phyloP scores from a whole-genome alignment of 2,329 filamentous ascomycete genomes.

The Sporothrix euskadiensis region DNA sequence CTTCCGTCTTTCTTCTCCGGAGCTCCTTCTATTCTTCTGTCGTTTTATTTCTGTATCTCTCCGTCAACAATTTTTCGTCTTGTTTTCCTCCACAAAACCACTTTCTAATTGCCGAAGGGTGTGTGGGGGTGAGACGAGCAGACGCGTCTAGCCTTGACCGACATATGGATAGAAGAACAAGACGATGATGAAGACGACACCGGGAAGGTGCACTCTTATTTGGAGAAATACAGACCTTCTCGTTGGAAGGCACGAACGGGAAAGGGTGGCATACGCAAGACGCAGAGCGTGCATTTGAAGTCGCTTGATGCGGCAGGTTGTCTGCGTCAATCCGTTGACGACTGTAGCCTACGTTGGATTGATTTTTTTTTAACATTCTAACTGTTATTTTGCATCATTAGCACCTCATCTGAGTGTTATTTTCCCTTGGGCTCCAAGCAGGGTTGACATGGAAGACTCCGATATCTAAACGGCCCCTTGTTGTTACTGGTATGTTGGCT shows the following conservation, averaged over 20 bases:
- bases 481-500: neutral
- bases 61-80: neutral
- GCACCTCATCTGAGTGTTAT: neutral
- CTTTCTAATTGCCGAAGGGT: slow-evolving; percentile 17
- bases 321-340: neutral
- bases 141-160: neutral
- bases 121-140: slow-evolving; percentile 15
- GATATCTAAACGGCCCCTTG: neutral
- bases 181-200: neutral
- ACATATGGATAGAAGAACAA: neutral
- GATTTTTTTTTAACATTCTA: neutral
- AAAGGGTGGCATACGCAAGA: neutral
- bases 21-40: slow-evolving; percentile 16
- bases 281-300: neutral
- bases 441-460: neutral
- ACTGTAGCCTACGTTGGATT: neutral
- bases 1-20: slow-evolving; percentile 16
- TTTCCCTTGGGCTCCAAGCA: neutral
- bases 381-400: neutral
- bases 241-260: neutral
- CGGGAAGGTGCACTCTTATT: neutral
- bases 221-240: neutral
- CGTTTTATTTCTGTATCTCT: neutral
- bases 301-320: neutral
- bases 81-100: neutral